Percentiles rank a stretch among this genome's conserved stretches.
phyloP scores from a whole-genome alignment of 345 rosid genomes.

The Durio zibethinus region DNA sequence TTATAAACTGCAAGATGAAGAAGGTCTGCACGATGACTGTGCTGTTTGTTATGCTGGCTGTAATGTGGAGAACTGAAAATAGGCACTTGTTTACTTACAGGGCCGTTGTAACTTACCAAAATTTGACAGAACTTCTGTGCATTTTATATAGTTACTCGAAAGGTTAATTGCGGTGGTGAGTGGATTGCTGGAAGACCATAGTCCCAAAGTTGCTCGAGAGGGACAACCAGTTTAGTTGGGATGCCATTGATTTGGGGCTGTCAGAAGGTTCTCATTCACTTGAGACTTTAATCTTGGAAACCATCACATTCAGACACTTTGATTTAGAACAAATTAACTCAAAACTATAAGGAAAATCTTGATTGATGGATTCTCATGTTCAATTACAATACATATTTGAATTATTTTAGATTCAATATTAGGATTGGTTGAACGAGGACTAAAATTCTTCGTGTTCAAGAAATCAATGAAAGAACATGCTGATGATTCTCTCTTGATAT shows the following conservation, averaged over 20 bases:
- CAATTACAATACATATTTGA: not conserved
- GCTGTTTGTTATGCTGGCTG: not conserved
- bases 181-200: too few relatives aligned
- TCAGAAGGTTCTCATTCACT: too few relatives aligned
- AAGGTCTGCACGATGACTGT: not conserved
- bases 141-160: not conserved
- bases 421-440: not conserved
- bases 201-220: too few relatives aligned
- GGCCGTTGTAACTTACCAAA: slow-evolving; percentile 1
- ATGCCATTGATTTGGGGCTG: too few relatives aligned
- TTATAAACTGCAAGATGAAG: not conserved
- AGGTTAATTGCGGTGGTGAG: not conserved
- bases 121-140: not conserved
- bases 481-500: not conserved
- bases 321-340: not conserved
- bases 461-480: not conserved
- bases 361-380: not conserved
- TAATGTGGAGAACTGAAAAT: not conserved
- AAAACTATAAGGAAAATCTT: not conserved
- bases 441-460: not conserved
- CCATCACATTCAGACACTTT: too few relatives aligned
- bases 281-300: too few relatives aligned
- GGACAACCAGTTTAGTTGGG: too few relatives aligned
- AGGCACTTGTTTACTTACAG: not conserved
- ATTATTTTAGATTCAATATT: not conserved